Evolutionary conservation across 2,329 filamentous ascomycete species (phyloP), one percentile per base, ranked within the genome.

Genomic region (Coccinonectria pachysandricola): DNA sequence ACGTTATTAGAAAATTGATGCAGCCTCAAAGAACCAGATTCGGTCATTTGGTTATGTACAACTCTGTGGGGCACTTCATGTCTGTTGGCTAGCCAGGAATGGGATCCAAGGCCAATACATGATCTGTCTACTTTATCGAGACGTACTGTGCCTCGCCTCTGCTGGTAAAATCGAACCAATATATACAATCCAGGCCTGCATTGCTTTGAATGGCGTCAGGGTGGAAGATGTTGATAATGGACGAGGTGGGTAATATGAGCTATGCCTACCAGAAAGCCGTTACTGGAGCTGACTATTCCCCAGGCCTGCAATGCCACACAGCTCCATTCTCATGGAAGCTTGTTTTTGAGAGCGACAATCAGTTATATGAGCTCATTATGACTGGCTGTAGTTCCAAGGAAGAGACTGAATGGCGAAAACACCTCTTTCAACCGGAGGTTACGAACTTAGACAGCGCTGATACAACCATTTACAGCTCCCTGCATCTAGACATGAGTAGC

Each of bases 321-420:
- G 82, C 83, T 1, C 76, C 82, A 1, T 83, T 83, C 51, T 91
- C 86, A 2, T 96, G 87, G 88, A 98, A 96, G 50, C 46, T 95
- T 8, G 66, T 84, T 3, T 95, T 96, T 45, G 78, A 91, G 49
- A 72, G 73, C 38, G 68, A 79, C 30, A 71, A 80, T 39, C 75
- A 81, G 33, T 62, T 88, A 27, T 88, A 83, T 49, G 88, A 96
- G 53, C 57, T 94, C 10, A 75, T 95, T 20, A 66, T 94, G 57
- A 92, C 81, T 39, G 88, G 86, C 18, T 94, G 86, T 43, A 88
- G 80, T 2, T 64, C 74, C 1, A 73, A 69, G 20, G 88, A 98
- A 50, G 84, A 91, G 44, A 60, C 70, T 23, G 74, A 79, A 43
- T 98, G 91, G 88, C 76, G 78, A 36, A 64, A n/a, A n/a, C n/a